phyloP scores from a whole-genome alignment of 768 basidiomycete species.

The Trametes cinnabarina region DNA sequence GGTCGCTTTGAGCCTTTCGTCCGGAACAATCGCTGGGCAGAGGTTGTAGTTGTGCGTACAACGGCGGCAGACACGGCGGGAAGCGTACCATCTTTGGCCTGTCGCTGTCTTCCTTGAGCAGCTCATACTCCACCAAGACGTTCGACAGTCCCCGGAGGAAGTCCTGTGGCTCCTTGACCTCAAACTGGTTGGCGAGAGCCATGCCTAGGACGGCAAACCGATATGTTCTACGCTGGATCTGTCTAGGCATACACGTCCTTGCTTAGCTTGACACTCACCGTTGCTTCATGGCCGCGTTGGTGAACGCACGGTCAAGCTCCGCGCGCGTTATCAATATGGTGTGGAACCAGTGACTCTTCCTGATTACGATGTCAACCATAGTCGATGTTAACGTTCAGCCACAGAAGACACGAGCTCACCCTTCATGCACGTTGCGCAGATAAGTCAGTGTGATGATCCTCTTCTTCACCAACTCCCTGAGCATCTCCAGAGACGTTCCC shows the following conservation, averaged over 20 bases:
- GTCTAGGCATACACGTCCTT: neutral
- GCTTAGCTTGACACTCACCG: slow-evolving; percentile 45
- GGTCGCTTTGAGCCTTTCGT: slow-evolving; percentile 56
- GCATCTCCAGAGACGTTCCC: slow-evolving; percentile 74
- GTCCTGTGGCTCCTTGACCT: slow-evolving; percentile 78
- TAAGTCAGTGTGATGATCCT: slow-evolving; percentile 84
- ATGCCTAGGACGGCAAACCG: slow-evolving; percentile 85
- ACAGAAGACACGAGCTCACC: slow-evolving; percentile 46
- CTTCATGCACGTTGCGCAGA: slow-evolving; percentile 81
- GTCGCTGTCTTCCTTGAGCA: slow-evolving; percentile 69
- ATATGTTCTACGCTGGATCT: slow-evolving; percentile 52
- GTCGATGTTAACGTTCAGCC: neutral
- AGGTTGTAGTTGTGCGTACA: slow-evolving; percentile 6
- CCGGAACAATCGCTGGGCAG: slow-evolving; percentile 50
- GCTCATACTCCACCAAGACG: slow-evolving; percentile 74
- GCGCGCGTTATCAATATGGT: slow-evolving; percentile 74
- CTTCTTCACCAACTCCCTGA: slow-evolving; percentile 79
- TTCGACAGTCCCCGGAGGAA: slow-evolving; percentile 72
- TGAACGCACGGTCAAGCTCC: slow-evolving; percentile 76
- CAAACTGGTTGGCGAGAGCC: slow-evolving; percentile 79
- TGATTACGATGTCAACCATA: slow-evolving; percentile 29
- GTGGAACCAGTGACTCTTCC: slow-evolving; percentile 85
- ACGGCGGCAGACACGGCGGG: neutral
- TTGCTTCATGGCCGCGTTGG: slow-evolving; percentile 73
- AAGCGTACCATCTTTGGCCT: slow-evolving; percentile 67